Conservation (phyloP, 2,329 filamentous ascomycete genomes). For the Ceratocystis cacaofunesta region DNA sequence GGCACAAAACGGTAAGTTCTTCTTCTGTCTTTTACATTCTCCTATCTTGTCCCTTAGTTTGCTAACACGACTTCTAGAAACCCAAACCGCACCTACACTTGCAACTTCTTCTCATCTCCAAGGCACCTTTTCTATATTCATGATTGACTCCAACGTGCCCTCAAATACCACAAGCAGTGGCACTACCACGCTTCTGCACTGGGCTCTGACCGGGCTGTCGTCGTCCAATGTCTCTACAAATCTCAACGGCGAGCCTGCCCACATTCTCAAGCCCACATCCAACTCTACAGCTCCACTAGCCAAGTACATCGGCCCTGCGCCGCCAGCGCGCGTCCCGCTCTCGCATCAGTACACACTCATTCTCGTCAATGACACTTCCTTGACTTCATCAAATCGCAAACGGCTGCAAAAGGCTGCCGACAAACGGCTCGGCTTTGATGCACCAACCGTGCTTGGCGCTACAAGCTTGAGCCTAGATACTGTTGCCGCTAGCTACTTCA, state of each 20-base stretch:
- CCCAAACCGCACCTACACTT: slow-evolving; percentile 24
- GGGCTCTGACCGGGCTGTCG: slow-evolving; percentile 30
- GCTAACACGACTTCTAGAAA: slow-evolving; percentile 20
- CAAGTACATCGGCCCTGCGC: slow-evolving; percentile 27
- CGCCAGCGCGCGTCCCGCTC: slow-evolving; percentile 26
- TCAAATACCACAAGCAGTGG: slow-evolving; percentile 21
- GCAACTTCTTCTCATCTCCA: slow-evolving; percentile 26
- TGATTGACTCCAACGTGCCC: slow-evolving; percentile 34
- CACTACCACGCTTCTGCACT: slow-evolving; percentile 34
- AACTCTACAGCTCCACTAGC: slow-evolving; percentile 21
- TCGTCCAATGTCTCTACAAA: slow-evolving; percentile 15
- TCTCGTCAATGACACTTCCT: slow-evolving; percentile 27
- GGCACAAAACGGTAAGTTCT: slow-evolving; percentile 25
- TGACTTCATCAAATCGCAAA: slow-evolving; percentile 20
- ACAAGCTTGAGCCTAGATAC: slow-evolving; percentile 23
- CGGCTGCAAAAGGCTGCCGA: slow-evolving; percentile 22
- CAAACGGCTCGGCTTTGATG: slow-evolving; percentile 24
- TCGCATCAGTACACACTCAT: slow-evolving; percentile 29
- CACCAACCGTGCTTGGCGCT: slow-evolving; percentile 22
- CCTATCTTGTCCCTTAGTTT: neutral
- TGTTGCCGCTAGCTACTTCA: slow-evolving; percentile 28
- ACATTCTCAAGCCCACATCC: slow-evolving; percentile 22
- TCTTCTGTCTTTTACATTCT: neutral
- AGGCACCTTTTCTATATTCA: slow-evolving; percentile 30
- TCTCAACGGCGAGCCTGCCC: slow-evolving; percentile 22